These are phyloP conservation scores for Colletotrichum sp. DNA, from an alignment of 2,329 filamentous ascomycete species.

Conservation along the genomic window DNA sequence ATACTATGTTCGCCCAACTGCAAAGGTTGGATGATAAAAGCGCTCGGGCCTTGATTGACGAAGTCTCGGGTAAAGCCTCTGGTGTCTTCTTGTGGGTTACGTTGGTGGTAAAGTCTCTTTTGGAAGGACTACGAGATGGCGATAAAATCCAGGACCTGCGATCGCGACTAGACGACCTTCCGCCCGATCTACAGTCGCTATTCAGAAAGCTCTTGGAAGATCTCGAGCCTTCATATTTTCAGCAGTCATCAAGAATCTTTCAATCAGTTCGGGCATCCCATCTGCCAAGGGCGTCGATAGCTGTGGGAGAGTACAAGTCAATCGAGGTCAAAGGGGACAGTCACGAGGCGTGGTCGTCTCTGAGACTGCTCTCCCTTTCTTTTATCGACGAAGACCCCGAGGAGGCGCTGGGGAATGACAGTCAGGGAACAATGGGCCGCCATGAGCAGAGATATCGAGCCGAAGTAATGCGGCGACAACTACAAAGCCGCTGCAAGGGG, in stretches of 20 bases:
- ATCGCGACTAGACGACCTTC: background rate
- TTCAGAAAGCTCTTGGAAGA: background rate
- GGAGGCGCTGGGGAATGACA: background rate
- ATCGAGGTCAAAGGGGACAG: background rate
- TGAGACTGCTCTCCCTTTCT: background rate
- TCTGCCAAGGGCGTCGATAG: background rate
- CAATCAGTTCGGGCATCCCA: background rate
- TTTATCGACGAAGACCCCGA: background rate
- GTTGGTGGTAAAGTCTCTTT: constrained; percentile 17
- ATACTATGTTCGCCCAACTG: background rate
- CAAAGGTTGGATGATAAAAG: background rate
- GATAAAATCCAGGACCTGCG: background rate
- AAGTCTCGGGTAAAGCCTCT: constrained; percentile 10
- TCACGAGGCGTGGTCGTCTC: background rate
- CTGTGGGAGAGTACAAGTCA: background rate
- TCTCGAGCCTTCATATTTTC: background rate
- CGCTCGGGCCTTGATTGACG: background rate
- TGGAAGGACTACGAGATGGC: constrained; percentile 5
- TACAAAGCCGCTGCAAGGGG: background rate
- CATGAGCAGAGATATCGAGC: background rate
- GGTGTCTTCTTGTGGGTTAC: constrained; percentile 26
- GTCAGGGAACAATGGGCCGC: background rate
- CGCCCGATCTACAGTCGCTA: background rate
- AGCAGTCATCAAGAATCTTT: background rate
- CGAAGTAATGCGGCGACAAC: background rate